Percentiles rank a stretch among this genome's conserved stretches.
Evolutionary conservation across 2,329 filamentous ascomycete genomes (phyloP).

Genomic region (Lachnellula cervina): DNA sequence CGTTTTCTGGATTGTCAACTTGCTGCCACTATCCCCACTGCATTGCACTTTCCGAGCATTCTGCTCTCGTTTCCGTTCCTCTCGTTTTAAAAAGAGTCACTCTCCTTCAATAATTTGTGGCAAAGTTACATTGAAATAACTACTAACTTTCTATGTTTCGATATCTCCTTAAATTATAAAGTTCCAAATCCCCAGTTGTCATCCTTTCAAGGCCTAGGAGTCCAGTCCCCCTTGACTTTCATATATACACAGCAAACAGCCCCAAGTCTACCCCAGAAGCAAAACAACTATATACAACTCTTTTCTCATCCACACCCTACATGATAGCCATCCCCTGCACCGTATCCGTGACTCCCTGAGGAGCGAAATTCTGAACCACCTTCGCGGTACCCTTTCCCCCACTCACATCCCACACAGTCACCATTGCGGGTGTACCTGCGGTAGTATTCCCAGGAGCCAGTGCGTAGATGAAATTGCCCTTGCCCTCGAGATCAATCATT

Average conservation of each 20-base stretch:
- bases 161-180: too few relatives aligned
- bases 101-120: too few relatives aligned
- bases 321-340: constrained; percentile 34
- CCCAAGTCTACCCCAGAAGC: too few relatives aligned
- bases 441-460: constrained; percentile 33
- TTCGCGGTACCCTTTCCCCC: constrained; percentile 28
- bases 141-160: too few relatives aligned
- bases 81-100: too few relatives aligned
- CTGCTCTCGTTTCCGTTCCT: too few relatives aligned
- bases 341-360: constrained; percentile 26
- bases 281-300: neutral
- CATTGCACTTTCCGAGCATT: neutral
- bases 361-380: constrained; percentile 35
- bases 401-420: constrained; percentile 38
- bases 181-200: too few relatives aligned
- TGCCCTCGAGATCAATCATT: constrained; percentile 49
- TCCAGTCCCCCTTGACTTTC: neutral
- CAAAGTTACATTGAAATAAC: too few relatives aligned
- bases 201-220: neutral
- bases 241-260: neutral
- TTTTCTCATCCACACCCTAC: neutral
- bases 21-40: neutral
- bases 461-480: constrained; percentile 53
- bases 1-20: neutral
- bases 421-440: constrained; percentile 19